A percentile compares a stretch with the other conserved stretches of the same genome.
phyloP scores from a whole-genome alignment of 345 rosid species.

The Cardamine resedifolia region DNA sequence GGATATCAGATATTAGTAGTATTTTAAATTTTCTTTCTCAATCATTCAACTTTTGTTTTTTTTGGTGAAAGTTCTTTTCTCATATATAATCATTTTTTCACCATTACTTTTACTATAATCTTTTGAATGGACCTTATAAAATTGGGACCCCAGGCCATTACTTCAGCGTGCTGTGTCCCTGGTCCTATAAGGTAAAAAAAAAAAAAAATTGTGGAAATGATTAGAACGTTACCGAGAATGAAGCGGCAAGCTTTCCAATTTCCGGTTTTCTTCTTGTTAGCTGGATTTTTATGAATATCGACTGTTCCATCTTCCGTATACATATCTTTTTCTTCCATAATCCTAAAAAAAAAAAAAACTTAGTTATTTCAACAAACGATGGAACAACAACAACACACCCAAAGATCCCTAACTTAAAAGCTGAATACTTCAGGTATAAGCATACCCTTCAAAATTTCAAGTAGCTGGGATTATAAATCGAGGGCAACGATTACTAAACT shows the following conservation, averaged over 20 bases:
- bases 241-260: constrained; percentile 92
- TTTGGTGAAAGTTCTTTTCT: background rate
- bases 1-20: background rate
- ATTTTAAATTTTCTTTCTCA: background rate
- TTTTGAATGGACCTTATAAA: background rate
- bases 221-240: constrained; percentile 62
- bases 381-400: background rate
- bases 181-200: background rate
- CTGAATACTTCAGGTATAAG: background rate
- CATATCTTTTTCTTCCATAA: constrained; percentile 61
- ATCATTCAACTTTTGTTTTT: background rate
- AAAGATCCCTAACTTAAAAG: background rate
- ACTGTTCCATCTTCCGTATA: constrained; percentile 79
- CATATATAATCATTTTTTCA: background rate
- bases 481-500: background rate
- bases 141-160: background rate
- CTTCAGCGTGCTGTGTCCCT: background rate
- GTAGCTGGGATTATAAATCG: background rate
- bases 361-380: background rate
- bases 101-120: background rate
- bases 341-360: background rate
- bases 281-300: constrained; percentile 71
- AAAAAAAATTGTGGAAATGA: background rate
- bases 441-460: background rate
- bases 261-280: constrained; percentile 68